These are phyloP conservation scores for Botrytis aclada DNA, from an alignment of 2,329 filamentous ascomycete genomes.

Conservation along the genomic window DNA sequence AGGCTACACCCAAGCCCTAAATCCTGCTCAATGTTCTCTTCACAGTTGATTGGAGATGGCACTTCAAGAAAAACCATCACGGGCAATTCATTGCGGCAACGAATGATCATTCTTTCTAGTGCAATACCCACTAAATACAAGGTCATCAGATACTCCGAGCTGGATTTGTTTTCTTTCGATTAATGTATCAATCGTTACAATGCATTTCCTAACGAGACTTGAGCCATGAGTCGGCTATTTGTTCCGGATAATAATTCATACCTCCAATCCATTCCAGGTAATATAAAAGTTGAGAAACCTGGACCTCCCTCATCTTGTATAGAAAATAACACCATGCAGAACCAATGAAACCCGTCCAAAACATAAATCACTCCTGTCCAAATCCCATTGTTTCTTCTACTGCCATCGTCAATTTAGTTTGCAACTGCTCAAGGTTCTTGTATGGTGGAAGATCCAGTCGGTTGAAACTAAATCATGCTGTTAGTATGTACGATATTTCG, in stretches of 20 bases:
- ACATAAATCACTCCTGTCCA: constrained; percentile 72
- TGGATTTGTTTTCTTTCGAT: constrained; percentile 11
- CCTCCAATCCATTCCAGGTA: constrained; percentile 13
- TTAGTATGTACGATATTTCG: constrained; percentile 17
- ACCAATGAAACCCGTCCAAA: constrained; percentile 24
- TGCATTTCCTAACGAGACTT: constrained; percentile 2
- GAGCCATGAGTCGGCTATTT: neutral
- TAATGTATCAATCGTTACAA: constrained; percentile 17
- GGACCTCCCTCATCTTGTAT: constrained; percentile 22
- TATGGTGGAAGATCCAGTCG: constrained; percentile 93
- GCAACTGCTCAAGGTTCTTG: constrained; percentile 79
- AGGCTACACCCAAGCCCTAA: neutral
- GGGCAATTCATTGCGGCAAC: neutral
- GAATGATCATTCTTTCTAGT: constrained; percentile 1
- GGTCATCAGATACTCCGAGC: constrained; percentile 7
- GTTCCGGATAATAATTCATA: constrained; percentile 6
- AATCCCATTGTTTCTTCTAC: constrained; percentile 99
- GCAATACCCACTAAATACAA: neutral
- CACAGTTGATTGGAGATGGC: neutral
- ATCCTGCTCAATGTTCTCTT: neutral
- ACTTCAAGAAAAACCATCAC: neutral
- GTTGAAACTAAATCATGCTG: constrained; percentile 70
- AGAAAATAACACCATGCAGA: constrained; percentile 28
- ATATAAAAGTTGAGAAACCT: constrained; percentile 12
- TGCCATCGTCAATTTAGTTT: constrained; percentile 89